phyloP scores from a whole-genome alignment of 1,284 basidiomycete genomes.

The Cystobasidiaceae sp. region DNA sequence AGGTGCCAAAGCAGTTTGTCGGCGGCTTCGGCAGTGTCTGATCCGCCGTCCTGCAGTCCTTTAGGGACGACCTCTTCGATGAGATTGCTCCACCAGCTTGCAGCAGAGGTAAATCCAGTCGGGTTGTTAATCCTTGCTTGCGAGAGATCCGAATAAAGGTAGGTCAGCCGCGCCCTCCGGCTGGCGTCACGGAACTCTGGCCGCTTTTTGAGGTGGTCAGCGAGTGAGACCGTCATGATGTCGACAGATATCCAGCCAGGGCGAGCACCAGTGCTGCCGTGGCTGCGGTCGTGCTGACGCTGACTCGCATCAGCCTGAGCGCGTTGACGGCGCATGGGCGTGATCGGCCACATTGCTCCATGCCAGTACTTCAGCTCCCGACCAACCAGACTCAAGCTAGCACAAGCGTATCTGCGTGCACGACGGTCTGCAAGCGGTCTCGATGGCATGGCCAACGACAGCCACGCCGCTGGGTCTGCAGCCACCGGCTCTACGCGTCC shows the following conservation, averaged over 20 bases:
- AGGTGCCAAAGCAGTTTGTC: slow-evolving; percentile 37
- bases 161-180: slow-evolving; percentile 11
- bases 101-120: slow-evolving; percentile 36
- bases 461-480: background rate
- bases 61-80: slow-evolving; percentile 31
- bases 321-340: background rate
- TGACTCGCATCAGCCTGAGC: background rate
- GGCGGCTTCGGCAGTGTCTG: background rate
- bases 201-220: slow-evolving; percentile 14
- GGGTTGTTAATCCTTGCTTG: slow-evolving; percentile 33
- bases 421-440: background rate
- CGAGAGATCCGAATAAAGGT: slow-evolving; percentile 26
- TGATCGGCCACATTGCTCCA: background rate
- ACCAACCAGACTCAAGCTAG: background rate
- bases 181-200: slow-evolving; percentile 18
- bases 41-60: slow-evolving; percentile 29
- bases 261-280: background rate
- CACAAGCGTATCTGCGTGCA: background rate
- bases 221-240: background rate
- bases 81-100: slow-evolving; percentile 39
- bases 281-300: background rate
- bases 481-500: too few relatives aligned
- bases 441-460: slow-evolving; percentile 1
- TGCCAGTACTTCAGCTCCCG: background rate
- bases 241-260: background rate